Percentiles rank a stretch among this genome's conserved stretches.
Evolutionary conservation across 345 rosid genomes (phyloP).

Genomic region (Heritiera littoralis): DNA sequence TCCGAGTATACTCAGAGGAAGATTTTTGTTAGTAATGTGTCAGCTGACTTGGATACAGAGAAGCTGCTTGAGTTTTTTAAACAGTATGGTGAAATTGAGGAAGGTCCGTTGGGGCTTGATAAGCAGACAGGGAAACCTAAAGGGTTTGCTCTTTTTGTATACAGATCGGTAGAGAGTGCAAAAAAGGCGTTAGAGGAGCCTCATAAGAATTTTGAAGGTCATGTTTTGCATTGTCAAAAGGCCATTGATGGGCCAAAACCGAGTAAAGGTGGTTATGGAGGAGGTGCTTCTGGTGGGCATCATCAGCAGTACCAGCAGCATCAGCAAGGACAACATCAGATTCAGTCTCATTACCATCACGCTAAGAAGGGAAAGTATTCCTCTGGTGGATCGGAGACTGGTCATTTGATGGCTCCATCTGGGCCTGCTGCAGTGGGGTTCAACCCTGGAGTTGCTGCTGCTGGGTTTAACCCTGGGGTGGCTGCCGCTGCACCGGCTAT

Average conservation of each 20-base stretch:
- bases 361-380: slow-evolving; percentile 46
- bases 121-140: slow-evolving; percentile 71
- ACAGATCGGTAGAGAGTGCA: slow-evolving; percentile 61
- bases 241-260: slow-evolving; percentile 79
- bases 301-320: slow-evolving; percentile 41
- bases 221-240: slow-evolving; percentile 64
- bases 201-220: slow-evolving; percentile 68
- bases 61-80: slow-evolving; percentile 56
- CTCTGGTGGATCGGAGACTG: slow-evolving; percentile 42
- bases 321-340: slow-evolving; percentile 25
- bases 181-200: slow-evolving; percentile 75
- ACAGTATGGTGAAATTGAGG: slow-evolving; percentile 72
- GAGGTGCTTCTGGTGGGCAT: slow-evolving; percentile 23
- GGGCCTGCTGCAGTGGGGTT: slow-evolving; percentile 41
- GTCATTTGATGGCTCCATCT: slow-evolving; percentile 72
- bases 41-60: slow-evolving; percentile 52
- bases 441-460: slow-evolving; percentile 41
- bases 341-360: slow-evolving; percentile 29
- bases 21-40: slow-evolving; percentile 78
- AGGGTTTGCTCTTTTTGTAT: slow-evolving; percentile 75
- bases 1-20: slow-evolving; percentile 71
- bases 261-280: slow-evolving; percentile 37
- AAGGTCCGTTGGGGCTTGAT: slow-evolving; percentile 81
- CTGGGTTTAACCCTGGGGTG: slow-evolving; percentile 41
- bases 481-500: slow-evolving; percentile 53